Percentiles rank a stretch among this genome's conserved stretches.
These are phyloP conservation scores for Chalciporus chontae DNA, from an alignment of 768 basidiomycete genomes.

Conservation along the genomic window DNA sequence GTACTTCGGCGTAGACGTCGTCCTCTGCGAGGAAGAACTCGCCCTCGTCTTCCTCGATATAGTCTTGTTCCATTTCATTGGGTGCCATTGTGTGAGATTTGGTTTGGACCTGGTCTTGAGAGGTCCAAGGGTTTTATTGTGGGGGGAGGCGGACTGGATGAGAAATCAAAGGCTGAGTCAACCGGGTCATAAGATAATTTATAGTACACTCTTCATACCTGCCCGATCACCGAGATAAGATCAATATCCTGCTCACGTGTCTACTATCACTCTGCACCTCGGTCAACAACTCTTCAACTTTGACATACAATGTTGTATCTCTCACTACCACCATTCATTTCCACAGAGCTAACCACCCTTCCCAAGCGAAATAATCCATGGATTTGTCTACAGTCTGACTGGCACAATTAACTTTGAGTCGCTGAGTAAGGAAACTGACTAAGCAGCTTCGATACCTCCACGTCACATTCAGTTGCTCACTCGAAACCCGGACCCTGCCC, in stretches of 20 bases:
- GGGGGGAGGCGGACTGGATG: constrained; percentile 11
- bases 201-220: not conserved
- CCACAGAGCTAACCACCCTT: not conserved
- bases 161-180: constrained; percentile 26
- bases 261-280: not conserved
- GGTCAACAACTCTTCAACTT: not conserved
- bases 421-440: constrained; percentile 17
- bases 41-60: constrained; percentile 39
- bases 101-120: not conserved
- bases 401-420: too few species aligned
- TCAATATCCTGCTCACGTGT: not conserved
- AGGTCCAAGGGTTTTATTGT: constrained; percentile 1
- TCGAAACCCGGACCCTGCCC: not conserved
- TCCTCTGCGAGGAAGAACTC: constrained; percentile 64
- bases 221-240: not conserved
- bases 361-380: not conserved
- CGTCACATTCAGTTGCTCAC: constrained; percentile 21
- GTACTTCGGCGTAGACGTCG: constrained; percentile 63
- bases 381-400: too few species aligned
- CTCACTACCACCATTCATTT: not conserved
- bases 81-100: constrained; percentile 21
- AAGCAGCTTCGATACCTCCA: constrained; percentile 25
- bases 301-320: not conserved
- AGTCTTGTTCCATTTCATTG: constrained; percentile 37
- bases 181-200: not conserved